Evolutionary conservation across 805 yeast species (phyloP).

Genomic region (Debaryomyces tyrocola): DNA sequence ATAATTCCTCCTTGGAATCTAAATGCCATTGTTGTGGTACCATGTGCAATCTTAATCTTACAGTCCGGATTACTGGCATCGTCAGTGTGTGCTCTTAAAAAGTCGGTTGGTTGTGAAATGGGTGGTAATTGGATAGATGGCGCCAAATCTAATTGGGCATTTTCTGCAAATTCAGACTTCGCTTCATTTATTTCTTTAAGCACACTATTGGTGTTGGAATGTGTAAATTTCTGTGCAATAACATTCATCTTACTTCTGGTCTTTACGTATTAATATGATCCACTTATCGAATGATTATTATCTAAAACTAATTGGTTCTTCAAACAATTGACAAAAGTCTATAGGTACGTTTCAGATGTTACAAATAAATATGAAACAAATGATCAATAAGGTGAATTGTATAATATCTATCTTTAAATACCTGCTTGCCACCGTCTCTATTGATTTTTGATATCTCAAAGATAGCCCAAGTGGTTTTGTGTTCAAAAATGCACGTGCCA

Average conservation of each 20-base stretch:
- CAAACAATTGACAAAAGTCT: not conserved
- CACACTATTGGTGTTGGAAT: conserved; percentile 26
- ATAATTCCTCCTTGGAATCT: conserved; percentile 93
- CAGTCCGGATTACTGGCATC: conserved; percentile 91
- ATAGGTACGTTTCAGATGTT: not conserved
- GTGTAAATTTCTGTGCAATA: conserved; percentile 38
- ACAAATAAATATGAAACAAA: not conserved
- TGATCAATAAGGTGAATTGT: not conserved
- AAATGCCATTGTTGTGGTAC: conserved; percentile 97
- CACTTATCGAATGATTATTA: not conserved
- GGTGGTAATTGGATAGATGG: conserved; percentile 79
- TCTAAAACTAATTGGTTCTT: not conserved
- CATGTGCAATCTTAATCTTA: conserved; percentile 95
- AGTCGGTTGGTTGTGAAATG: conserved; percentile 84
- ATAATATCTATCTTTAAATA: not conserved
- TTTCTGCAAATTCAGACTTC: conserved; percentile 16
- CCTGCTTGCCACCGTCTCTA: not conserved
- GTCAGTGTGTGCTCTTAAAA: conserved; percentile 96
- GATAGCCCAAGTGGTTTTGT: not conserved
- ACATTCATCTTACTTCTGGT: conserved; percentile 31
- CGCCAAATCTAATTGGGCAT: conserved; percentile 37
- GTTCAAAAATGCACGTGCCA: not conserved
- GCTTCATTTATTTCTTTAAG: conserved; percentile 30
- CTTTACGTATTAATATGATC: not conserved
- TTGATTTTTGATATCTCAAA: not conserved